phyloP scores from a whole-genome alignment of 768 basidiomycete genomes.

The Mrakia blollopis region DNA sequence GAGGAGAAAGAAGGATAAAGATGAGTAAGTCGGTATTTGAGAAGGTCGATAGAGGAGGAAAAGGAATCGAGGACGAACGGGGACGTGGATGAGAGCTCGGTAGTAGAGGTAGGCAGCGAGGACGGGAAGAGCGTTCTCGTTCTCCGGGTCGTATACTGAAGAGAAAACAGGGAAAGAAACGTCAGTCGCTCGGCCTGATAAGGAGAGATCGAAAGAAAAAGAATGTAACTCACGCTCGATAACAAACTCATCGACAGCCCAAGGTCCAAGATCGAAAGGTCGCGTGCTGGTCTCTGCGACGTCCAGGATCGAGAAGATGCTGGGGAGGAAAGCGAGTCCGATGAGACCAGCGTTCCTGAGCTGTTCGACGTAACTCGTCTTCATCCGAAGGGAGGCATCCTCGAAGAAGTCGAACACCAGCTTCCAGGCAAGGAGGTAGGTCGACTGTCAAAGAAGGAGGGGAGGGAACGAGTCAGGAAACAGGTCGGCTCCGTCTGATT shows the following conservation, averaged over 20 bases:
- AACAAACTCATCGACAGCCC: slow-evolving; percentile 78
- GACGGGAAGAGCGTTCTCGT: slow-evolving; percentile 49
- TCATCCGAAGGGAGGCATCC: slow-evolving; percentile 79
- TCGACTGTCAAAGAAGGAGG: slow-evolving; percentile 14
- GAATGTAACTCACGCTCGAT: slow-evolving; percentile 56
- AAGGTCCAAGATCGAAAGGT: slow-evolving; percentile 73
- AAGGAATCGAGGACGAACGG: slow-evolving; percentile 40
- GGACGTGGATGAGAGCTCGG: slow-evolving; percentile 72
- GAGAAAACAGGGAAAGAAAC: background rate
- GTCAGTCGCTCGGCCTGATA: background rate
- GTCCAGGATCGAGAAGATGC: slow-evolving; percentile 63
- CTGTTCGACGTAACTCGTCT: slow-evolving; percentile 79
- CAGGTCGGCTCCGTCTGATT: too few species aligned
- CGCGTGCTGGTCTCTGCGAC: slow-evolving; percentile 54
- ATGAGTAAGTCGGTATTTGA: background rate
- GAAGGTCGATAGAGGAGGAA: too few species aligned
- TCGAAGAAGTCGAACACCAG: slow-evolving; percentile 76
- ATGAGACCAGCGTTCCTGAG: slow-evolving; percentile 68
- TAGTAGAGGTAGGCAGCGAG: slow-evolving; percentile 85
- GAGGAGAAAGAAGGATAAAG: background rate
- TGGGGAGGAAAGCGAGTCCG: slow-evolving; percentile 61
- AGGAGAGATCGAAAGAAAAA: too few species aligned
- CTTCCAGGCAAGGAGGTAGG: slow-evolving; percentile 75
- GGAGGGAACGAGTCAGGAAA: background rate
- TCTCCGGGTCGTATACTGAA: slow-evolving; percentile 41